Percentiles rank a stretch among this genome's conserved stretches.
phyloP scores from a whole-genome alignment of 176 grass and related monocot species.

The Bromus sterilis region DNA sequence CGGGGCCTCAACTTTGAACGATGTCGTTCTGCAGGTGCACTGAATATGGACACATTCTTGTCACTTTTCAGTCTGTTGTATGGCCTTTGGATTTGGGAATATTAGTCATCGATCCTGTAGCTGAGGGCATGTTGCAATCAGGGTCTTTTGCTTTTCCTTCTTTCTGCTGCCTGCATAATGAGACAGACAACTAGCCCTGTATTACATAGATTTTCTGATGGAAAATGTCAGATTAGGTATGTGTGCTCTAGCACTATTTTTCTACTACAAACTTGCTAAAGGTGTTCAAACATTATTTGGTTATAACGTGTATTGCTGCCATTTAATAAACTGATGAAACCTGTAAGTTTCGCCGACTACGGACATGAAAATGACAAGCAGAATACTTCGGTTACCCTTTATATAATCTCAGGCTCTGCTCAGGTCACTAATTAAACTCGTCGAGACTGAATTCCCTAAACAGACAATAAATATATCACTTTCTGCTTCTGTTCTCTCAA shows the following conservation, averaged over 20 bases:
- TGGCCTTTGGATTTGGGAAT: neutral
- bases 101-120: neutral
- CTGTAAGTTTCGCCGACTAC: neutral
- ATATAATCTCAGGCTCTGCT: neutral
- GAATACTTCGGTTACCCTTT: neutral
- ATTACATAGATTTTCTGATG: neutral
- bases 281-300: neutral
- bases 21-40: slow-evolving; percentile 9
- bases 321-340: neutral
- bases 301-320: neutral
- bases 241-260: neutral
- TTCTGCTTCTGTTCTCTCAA: neutral
- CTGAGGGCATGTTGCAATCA: neutral
- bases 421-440: too few species aligned
- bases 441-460: too few species aligned
- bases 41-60: slow-evolving; percentile 51
- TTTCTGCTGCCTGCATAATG: neutral
- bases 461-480: too few species aligned
- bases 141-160: neutral
- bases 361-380: neutral
- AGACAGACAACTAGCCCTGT: neutral
- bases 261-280: neutral
- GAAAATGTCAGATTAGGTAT: neutral
- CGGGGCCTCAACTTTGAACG: too few species aligned
- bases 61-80: neutral